Conservation (phyloP, 2,329 filamentous ascomycete species). For the Fusarium sp. region DNA sequence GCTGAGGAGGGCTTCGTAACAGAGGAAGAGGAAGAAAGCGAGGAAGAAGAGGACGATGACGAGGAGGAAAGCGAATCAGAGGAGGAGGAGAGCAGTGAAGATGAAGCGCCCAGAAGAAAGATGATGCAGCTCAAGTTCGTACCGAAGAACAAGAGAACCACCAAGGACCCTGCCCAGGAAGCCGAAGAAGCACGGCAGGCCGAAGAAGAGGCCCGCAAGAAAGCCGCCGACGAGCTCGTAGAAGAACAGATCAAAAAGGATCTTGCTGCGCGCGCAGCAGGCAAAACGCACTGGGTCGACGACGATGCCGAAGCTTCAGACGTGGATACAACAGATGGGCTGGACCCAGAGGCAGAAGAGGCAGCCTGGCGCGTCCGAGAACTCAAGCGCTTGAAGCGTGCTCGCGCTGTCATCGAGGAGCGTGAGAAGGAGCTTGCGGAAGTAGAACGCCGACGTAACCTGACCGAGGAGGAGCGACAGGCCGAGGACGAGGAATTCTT, state of each 20-base stretch:
- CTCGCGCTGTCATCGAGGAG: conserved; percentile 84
- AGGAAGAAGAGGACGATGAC: conserved; percentile 48
- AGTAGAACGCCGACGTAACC: conserved; percentile 85
- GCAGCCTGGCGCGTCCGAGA: conserved; percentile 96
- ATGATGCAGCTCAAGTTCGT: conserved; percentile 74
- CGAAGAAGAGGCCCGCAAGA: conserved; percentile 72
- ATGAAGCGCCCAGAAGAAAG: conserved; percentile 65
- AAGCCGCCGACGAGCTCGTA: conserved; percentile 81
- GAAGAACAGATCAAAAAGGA: conserved; percentile 90
- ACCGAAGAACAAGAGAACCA: conserved; percentile 65
- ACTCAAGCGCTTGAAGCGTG: conserved; percentile 86
- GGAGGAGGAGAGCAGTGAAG: conserved; percentile 64
- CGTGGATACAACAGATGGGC: conserved; percentile 87
- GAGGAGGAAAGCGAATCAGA: conserved; percentile 56
- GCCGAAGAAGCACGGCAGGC: conserved; percentile 53
- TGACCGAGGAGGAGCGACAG: conserved; percentile 86
- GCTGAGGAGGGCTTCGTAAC: conserved; percentile 73
- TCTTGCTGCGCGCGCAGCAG: conserved; percentile 76
- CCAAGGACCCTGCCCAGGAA: conserved; percentile 48
- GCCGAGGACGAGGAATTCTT: conserved; percentile 86
- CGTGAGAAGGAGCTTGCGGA: conserved; percentile 89
- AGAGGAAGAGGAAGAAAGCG: conserved; percentile 61
- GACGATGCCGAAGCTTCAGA: conserved; percentile 76
- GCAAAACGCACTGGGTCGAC: conserved; percentile 89
- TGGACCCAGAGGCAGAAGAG: conserved; percentile 88